Percentiles rank a stretch among this genome's conserved stretches.
Evolutionary conservation across 2,329 filamentous ascomycete species (phyloP).

Genomic region (Cercospora sp.): DNA sequence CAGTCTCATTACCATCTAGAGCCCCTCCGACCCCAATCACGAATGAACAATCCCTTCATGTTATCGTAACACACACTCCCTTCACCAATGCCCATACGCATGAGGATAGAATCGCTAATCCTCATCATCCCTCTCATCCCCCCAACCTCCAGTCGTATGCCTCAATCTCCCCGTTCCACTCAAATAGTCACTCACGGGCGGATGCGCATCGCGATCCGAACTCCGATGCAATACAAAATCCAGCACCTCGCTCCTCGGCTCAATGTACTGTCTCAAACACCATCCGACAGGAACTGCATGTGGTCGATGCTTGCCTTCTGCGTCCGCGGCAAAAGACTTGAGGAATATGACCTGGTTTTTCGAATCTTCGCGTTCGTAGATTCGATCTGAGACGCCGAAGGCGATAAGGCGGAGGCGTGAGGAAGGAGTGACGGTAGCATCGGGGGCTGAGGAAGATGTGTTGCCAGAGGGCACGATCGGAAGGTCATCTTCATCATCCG

Average conservation of each 20-base stretch:
- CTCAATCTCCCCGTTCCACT: slow-evolving; percentile 7
- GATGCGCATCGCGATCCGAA: slow-evolving; percentile 35
- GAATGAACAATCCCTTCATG: neutral
- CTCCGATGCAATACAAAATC: slow-evolving; percentile 45
- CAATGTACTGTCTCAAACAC: slow-evolving; percentile 49
- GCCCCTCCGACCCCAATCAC: neutral
- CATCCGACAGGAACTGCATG: slow-evolving; percentile 49
- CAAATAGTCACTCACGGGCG: slow-evolving; percentile 41
- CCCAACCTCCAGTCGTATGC: slow-evolving; percentile 13
- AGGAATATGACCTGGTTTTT: slow-evolving; percentile 51
- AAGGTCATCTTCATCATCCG: slow-evolving; percentile 14
- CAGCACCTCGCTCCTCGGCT: slow-evolving; percentile 48
- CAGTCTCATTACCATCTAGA: neutral
- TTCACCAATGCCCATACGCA: neutral
- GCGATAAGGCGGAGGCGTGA: slow-evolving; percentile 48
- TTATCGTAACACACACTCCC: neutral
- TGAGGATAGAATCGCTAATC: slow-evolving; percentile 7
- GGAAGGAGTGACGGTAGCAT: neutral
- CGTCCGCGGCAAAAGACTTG: slow-evolving; percentile 45
- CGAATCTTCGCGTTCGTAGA: slow-evolving; percentile 50
- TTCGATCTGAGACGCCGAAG: slow-evolving; percentile 49
- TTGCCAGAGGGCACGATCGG: neutral
- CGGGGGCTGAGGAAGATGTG: neutral
- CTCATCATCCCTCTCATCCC: slow-evolving; percentile 23
- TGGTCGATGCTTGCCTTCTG: slow-evolving; percentile 43